Percentiles rank a stretch among this genome's conserved stretches.
Conservation (phyloP, 257 asterid species). For the Solanum rostratum region DNA sequence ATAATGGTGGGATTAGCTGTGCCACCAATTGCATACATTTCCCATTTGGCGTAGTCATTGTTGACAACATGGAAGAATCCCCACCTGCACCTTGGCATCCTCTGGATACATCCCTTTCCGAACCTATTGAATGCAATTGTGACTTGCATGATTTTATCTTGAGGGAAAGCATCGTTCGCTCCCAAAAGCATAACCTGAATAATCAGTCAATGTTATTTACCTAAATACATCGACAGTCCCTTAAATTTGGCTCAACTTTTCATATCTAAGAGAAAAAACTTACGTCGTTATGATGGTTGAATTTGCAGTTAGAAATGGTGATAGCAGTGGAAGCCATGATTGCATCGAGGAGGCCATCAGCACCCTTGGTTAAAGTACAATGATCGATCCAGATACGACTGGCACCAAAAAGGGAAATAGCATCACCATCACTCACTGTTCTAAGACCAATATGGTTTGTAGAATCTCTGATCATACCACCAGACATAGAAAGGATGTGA, state of each 20-base stretch:
- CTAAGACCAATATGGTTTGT: constrained; percentile 43
- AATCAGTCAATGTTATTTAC: not conserved
- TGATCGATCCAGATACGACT: constrained; percentile 75
- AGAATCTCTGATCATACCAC: constrained; percentile 62
- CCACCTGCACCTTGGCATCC: constrained; percentile 82
- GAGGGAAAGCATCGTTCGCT: constrained; percentile 35
- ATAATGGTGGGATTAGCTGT: constrained; percentile 65
- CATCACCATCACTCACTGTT: constrained; percentile 72
- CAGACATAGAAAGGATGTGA: constrained; percentile 26
- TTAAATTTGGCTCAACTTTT: no score
- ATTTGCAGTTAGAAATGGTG: constrained; percentile 84
- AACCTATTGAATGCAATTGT: constrained; percentile 68
- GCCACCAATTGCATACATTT: constrained; percentile 79
- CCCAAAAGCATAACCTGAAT: constrained; percentile 77
- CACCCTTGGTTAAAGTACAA: constrained; percentile 32
- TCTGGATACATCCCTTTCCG: constrained; percentile 55
- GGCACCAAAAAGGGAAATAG: constrained; percentile 37
- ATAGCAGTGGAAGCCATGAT: constrained; percentile 79
- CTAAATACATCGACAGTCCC: not conserved
- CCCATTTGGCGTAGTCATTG: constrained; percentile 67
- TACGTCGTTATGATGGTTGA: constrained; percentile 71
- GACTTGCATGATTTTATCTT: constrained; percentile 65
- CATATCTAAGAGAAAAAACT: constrained; percentile 11
- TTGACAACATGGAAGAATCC: constrained; percentile 81
- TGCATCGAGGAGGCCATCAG: constrained; percentile 71